Conservation (phyloP, 2,329 filamentous ascomycete species). For the Rosellinia necatrix region DNA sequence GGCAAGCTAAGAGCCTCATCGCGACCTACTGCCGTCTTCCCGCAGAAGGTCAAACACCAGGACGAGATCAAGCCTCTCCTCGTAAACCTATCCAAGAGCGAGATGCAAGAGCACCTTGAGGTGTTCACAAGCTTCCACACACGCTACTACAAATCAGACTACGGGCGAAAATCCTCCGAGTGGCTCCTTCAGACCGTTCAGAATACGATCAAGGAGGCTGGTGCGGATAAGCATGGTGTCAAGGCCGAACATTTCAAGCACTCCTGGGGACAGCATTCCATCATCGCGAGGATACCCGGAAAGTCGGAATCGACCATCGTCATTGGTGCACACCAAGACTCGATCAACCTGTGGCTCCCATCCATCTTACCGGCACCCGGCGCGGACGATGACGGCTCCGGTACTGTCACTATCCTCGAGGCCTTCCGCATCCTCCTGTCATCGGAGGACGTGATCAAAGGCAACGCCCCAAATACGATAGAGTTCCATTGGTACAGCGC, state of each 20-base stretch:
- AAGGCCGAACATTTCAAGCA: constrained; percentile 77
- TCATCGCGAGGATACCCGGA: constrained; percentile 91
- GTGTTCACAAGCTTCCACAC: constrained; percentile 80
- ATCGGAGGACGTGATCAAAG: constrained; percentile 70
- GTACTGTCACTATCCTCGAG: constrained; percentile 93
- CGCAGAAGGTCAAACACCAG: constrained; percentile 67
- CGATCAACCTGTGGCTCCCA: constrained; percentile 89
- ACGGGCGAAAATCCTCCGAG: constrained; percentile 80
- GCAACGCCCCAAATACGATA: constrained; percentile 80
- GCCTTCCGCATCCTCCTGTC: constrained; percentile 80
- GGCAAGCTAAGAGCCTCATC: constrained; percentile 52
- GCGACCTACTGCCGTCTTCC: constrained; percentile 62
- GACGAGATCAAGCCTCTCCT: constrained; percentile 70
- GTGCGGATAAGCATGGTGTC: constrained; percentile 69
- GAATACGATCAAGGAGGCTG: constrained; percentile 70
- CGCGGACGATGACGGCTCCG: constrained; percentile 93
- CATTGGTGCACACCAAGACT: constrained; percentile 92
- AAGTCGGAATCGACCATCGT: constrained; percentile 82
- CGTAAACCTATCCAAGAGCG: constrained; percentile 70
- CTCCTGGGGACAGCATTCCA: constrained; percentile 84
- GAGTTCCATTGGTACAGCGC: constrained; percentile 94
- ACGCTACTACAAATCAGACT: constrained; percentile 78
- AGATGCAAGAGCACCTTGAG: constrained; percentile 79
- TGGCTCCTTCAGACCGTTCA: constrained; percentile 83
- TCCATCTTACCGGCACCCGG: constrained; percentile 84